Evolutionary conservation across 2,329 filamentous ascomycete species (phyloP).

Genomic region (Amauroascus verrucosus): DNA sequence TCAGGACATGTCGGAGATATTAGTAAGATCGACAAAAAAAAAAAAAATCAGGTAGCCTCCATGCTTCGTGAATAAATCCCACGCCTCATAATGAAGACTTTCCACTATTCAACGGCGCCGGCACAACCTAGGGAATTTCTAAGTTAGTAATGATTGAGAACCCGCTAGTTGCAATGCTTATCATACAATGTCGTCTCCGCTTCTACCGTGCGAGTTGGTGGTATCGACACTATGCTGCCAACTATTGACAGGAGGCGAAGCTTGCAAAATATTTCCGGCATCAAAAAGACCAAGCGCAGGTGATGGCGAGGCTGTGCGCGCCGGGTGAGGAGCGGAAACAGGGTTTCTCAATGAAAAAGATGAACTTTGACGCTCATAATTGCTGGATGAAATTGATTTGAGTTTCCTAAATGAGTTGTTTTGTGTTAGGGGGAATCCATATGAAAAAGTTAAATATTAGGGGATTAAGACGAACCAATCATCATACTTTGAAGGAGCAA

Average conservation of each 20-base stretch:
- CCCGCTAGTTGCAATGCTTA: background rate
- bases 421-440: no score
- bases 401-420: background rate
- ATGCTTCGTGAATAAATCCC: background rate
- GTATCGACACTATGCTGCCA: background rate
- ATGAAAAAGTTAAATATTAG: no score
- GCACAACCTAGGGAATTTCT: background rate
- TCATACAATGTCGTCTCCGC: conserved; percentile 5
- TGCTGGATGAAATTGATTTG: conserved; percentile 4
- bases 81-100: background rate
- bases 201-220: background rate
- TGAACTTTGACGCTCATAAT: conserved; percentile 1
- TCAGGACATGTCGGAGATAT: background rate
- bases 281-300: conserved; percentile 1
- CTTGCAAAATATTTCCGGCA: conserved; percentile 3
- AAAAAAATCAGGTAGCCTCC: background rate
- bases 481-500: background rate
- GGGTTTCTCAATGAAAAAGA: conserved; percentile 8
- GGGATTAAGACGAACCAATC: background rate
- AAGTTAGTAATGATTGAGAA: no score
- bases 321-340: background rate
- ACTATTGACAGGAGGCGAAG: background rate
- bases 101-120: background rate
- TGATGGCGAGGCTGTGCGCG: background rate
- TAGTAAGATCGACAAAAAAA: background rate